Conservation (phyloP, 75 land plant species). For the Chamaecyparis obtusa region DNA sequence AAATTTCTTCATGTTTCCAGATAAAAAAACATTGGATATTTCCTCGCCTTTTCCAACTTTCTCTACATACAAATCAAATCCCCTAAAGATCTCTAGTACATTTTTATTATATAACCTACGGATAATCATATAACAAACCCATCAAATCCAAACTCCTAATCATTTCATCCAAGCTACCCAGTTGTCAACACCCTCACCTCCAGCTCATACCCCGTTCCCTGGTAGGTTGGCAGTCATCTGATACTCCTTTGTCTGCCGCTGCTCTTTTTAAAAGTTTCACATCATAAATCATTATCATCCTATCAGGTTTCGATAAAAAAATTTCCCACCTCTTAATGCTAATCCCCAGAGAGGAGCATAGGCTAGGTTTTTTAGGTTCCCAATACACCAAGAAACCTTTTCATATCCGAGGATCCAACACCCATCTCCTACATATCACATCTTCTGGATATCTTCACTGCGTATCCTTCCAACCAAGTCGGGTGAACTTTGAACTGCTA, state of each 20-base stretch:
- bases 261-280: background rate
- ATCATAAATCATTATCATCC: background rate
- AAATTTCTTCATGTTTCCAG: no score
- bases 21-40: background rate
- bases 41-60: background rate
- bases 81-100: background rate
- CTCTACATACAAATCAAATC: background rate
- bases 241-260: background rate
- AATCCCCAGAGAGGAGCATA: background rate
- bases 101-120: background rate
- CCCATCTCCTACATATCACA: background rate
- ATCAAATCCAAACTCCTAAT: background rate
- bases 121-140: constrained; percentile 2
- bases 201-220: background rate
- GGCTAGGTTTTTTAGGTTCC: background rate
- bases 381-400: background rate
- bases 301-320: background rate
- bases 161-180: constrained; percentile 5
- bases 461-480: background rate
- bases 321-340: background rate
- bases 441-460: background rate
- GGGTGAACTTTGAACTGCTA: background rate
- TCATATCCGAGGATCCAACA: background rate
- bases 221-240: background rate
- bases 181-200: background rate